Conservation (phyloP, 2,329 filamentous ascomycete species). For the Xylariaceae sp. region DNA sequence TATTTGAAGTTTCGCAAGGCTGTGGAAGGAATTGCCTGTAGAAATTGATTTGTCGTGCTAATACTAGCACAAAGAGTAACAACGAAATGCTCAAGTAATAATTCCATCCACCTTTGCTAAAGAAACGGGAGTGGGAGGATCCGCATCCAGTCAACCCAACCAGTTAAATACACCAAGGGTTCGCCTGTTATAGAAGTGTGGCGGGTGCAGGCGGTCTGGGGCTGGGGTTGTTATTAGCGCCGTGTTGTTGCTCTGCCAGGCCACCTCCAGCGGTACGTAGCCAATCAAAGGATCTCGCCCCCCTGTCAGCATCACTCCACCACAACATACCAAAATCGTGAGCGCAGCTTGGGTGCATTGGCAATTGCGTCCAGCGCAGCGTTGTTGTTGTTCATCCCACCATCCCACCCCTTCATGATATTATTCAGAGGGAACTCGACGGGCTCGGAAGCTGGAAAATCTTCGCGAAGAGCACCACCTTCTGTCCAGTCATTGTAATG, state of each 20-base stretch:
- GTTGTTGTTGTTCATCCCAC: slow-evolving; percentile 31
- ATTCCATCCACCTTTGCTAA: too few species aligned
- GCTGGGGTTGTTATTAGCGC: slow-evolving; percentile 33
- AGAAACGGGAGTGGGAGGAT: too few species aligned
- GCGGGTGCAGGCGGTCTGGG: slow-evolving; percentile 19
- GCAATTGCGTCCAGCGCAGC: slow-evolving; percentile 25
- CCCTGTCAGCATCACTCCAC: slow-evolving; percentile 42
- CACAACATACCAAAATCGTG: slow-evolving; percentile 51
- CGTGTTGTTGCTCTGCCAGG: slow-evolving; percentile 47
- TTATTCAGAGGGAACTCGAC: slow-evolving; percentile 29
- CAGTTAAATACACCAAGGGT: too few species aligned
- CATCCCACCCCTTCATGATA: slow-evolving; percentile 34
- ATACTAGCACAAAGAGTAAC: too few species aligned
- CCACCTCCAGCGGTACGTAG: slow-evolving; percentile 33
- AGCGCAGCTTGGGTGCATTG: slow-evolving; percentile 36
- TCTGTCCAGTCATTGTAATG: slow-evolving; percentile 25
- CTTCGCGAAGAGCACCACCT: slow-evolving; percentile 24
- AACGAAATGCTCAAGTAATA: too few species aligned
- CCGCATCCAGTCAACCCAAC: too few species aligned
- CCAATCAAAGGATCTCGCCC: slow-evolving; percentile 45
- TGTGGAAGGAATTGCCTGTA: not conserved
- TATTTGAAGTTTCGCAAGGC: not conserved
- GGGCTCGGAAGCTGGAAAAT: slow-evolving; percentile 33
- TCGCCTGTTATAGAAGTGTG: not conserved
- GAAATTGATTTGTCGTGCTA: too few species aligned